phyloP scores from a whole-genome alignment of 257 asterid species.

The Apocynum venetum region DNA sequence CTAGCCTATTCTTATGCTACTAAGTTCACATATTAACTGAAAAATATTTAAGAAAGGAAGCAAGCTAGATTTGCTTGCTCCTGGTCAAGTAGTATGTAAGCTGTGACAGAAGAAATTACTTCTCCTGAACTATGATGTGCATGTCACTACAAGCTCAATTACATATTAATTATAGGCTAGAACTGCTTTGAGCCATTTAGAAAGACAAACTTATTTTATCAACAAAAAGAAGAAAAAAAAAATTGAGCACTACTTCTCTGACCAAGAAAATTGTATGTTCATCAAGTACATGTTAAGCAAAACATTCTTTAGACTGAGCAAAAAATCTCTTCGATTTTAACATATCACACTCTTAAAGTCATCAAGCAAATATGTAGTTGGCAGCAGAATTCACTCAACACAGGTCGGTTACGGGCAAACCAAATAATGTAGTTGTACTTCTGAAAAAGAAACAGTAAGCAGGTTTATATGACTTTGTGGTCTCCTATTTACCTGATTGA shows the following conservation, averaged over 20 bases:
- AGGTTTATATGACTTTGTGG: background rate
- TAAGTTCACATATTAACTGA: background rate
- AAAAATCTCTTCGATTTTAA: background rate
- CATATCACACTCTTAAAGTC: background rate
- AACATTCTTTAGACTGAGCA: background rate
- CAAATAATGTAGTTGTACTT: background rate
- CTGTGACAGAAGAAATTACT: background rate
- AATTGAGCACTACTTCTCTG: background rate
- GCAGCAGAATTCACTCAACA: conserved; percentile 1
- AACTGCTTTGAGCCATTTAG: background rate
- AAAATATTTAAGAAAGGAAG: background rate
- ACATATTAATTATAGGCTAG: background rate
- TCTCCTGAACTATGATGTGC: background rate
- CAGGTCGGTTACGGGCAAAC: background rate
- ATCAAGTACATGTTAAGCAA: background rate
- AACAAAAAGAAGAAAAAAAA: background rate
- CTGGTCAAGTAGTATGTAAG: background rate
- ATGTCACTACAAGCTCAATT: background rate
- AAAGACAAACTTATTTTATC: background rate
- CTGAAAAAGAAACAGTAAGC: background rate
- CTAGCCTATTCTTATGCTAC: background rate
- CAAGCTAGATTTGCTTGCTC: background rate
- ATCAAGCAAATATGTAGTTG: background rate
- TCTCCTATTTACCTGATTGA: background rate
- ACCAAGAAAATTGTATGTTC: background rate